Base-by-base conservation (phyloP, 495 filamentous ascomycete species). In the Aspergillus nidulans region DNA sequence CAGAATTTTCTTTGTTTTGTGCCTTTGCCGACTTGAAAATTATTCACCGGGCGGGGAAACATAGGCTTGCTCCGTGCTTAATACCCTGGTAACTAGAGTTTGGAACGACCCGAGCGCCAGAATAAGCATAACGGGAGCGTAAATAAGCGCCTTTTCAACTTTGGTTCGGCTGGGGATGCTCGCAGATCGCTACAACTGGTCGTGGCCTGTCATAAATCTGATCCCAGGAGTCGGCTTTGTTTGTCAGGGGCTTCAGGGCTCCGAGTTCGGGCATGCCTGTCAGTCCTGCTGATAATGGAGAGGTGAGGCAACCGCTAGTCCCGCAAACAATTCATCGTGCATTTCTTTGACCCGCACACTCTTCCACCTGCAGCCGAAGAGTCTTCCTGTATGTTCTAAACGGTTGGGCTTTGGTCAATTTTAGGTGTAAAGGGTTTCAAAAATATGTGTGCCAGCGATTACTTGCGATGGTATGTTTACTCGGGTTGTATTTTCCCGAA, bases 51-150 rank as follows among this genome's bases (percentile, higher is more conserved):
- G 30, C 30, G 30, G 30, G 30, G 30, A 34, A 34, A 34, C 6
- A 34, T n/a, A n/a, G n/a, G n/a, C n/a, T n/a, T n/a, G 30, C 8
- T 34, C 30, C n/a, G n/a, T 34, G 15, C 6, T 7, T 34, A 12
- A 34, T 10, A 34, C 30, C 30, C 30, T 34, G 30, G 30, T 34
- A n/a, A n/a, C n/a, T n/a, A 34, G 30, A 56, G 24, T 38, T 46
- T 47, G 30, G 55, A 58, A 56, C 44, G 34, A 49, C 53, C 51
- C 55, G 49, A 61, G 53, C 49, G 39, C 50, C 45, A 38, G 58
- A 63, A 65, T 65, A 65, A 65, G 63, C 63, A 65, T 65, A 65
- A 63, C 49, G 38, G 59, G 62, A 65, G 60, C 63, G 63, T 62
- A 58, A 57, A 56, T 60, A 65, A 60, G 59, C 59, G 60, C 55